Evolutionary conservation across 2,329 filamentous ascomycete species (phyloP), one percentile per base, ranked within the genome.

Genomic region (Penicillium olsonii): DNA sequence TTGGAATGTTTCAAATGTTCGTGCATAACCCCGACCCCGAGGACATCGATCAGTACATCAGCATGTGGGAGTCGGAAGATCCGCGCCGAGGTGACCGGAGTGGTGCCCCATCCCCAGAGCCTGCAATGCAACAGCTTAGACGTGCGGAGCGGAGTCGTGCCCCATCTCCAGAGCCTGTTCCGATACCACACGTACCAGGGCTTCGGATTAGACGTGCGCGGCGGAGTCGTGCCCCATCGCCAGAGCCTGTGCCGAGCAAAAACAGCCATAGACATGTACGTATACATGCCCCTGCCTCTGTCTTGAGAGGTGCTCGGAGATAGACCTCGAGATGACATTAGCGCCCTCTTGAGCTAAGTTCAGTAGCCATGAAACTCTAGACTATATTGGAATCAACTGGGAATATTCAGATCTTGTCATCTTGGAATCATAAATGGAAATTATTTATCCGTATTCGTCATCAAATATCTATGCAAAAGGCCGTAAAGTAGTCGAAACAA

Each of bases 81-180:
- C 37, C 20, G 2, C 42, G 33, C 9, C 35, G 47, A 18, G 27
- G 41, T 4, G 35, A 49, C 9, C 46, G 46, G 5, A 49, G 46
- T 45, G 46, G 35, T 40, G 46, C 46, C 14, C 46, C 42, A 6
- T 49, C 46, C 2, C 47, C 47, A n/a, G 47, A 49, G 9, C 39
- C 45, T 29, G 24, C 20, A n/a, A n/a, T n/a, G n/a, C n/a, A n/a
- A n/a, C n/a, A n/a, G n/a, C n/a, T n/a, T n/a, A n/a, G n/a, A n/a
- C n/a, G n/a, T n/a, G n/a, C n/a, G n/a, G n/a, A n/a, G n/a, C n/a
- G n/a, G n/a, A n/a, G n/a, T n/a, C n/a, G n/a, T n/a, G n/a, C n/a
- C n/a, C n/a, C n/a, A n/a, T n/a, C n/a, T n/a, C n/a, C n/a, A n/a
- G n/a, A n/a, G n/a, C n/a, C n/a, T n/a, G n/a, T n/a, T n/a, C n/a